phyloP scores from a whole-genome alignment of 805 yeast genomes.

The Blastobotrys peoriensis region DNA sequence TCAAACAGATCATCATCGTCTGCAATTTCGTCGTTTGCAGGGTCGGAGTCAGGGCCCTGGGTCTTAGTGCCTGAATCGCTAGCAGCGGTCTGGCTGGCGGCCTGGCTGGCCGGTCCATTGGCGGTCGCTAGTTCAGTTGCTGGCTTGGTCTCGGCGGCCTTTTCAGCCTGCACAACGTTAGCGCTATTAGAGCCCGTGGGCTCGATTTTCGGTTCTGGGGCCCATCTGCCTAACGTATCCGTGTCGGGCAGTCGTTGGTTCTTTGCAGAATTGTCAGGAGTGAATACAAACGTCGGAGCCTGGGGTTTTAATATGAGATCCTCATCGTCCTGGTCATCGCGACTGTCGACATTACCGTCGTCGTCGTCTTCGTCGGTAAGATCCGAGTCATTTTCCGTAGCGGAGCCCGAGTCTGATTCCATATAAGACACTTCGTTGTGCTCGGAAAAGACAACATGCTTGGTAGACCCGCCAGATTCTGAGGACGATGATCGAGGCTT shows the following conservation, averaged over 20 bases:
- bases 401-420: slow-evolving; percentile 1
- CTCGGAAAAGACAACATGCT: slow-evolving; percentile 5
- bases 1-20: slow-evolving; percentile 7
- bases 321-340: not conserved
- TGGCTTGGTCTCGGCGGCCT: not conserved
- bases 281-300: too few species aligned
- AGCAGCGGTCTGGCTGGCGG: not conserved
- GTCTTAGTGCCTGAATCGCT: not conserved
- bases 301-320: not conserved
- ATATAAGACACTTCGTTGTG: slow-evolving; percentile 1
- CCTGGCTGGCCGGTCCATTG: not conserved
- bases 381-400: not conserved
- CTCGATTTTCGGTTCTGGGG: not conserved
- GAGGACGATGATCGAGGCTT: slow-evolving; percentile 1
- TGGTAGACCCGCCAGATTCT: slow-evolving; percentile 3
- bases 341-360: not conserved
- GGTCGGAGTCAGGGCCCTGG: not conserved
- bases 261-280: not conserved
- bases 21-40: not conserved
- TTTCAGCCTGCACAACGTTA: too few species aligned
- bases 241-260: not conserved
- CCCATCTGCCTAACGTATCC: not conserved
- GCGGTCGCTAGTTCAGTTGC: not conserved
- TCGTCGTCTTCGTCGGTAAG: slow-evolving; percentile 1
- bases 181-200: not conserved